Percentiles rank a stretch among this genome's conserved stretches.
Conservation (phyloP, 768 basidiomycete species). For the Naganishia antarctica region DNA sequence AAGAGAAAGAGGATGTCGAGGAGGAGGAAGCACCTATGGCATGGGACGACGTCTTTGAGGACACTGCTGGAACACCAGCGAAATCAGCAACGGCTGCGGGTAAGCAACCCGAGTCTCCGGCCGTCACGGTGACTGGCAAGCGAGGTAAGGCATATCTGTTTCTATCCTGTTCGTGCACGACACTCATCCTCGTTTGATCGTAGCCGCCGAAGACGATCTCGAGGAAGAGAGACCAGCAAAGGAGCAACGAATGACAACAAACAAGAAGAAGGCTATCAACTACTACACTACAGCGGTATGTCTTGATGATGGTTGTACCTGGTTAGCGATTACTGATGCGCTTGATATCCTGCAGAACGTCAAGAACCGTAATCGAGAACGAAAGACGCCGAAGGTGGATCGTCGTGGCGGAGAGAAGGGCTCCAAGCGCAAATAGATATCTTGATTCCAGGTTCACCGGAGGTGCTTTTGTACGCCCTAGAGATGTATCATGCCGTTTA, state of each 20-base stretch:
- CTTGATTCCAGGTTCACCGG: too few relatives aligned
- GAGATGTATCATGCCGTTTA: background rate
- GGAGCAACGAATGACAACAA: conserved; percentile 88
- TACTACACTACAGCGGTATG: conserved; percentile 65
- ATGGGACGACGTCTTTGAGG: conserved; percentile 35
- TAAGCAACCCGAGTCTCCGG: conserved; percentile 22
- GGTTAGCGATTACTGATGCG: conserved; percentile 17
- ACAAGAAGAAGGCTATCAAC: conserved; percentile 88
- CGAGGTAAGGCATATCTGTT: conserved; percentile 29
- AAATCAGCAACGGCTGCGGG: conserved; percentile 18
- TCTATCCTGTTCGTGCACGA: background rate
- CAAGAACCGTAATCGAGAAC: conserved; percentile 49
- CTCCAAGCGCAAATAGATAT: conserved; percentile 13
- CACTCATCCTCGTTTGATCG: background rate
- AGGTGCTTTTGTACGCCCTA: background rate
- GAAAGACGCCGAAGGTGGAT: conserved; percentile 38
- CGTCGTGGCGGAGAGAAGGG: conserved; percentile 20
- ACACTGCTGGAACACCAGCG: conserved; percentile 39
- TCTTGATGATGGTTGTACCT: background rate
- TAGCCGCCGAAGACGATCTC: conserved; percentile 52
- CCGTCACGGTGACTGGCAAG: conserved; percentile 36
- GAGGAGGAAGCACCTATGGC: conserved; percentile 20
- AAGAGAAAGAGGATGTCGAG: conserved; percentile 27
- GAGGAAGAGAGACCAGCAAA: conserved; percentile 52
- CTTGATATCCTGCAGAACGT: conserved; percentile 34